Evolutionary conservation across 169 alveolate species (phyloP).

Genomic region (Pseudocohnilembus persalinus): DNA sequence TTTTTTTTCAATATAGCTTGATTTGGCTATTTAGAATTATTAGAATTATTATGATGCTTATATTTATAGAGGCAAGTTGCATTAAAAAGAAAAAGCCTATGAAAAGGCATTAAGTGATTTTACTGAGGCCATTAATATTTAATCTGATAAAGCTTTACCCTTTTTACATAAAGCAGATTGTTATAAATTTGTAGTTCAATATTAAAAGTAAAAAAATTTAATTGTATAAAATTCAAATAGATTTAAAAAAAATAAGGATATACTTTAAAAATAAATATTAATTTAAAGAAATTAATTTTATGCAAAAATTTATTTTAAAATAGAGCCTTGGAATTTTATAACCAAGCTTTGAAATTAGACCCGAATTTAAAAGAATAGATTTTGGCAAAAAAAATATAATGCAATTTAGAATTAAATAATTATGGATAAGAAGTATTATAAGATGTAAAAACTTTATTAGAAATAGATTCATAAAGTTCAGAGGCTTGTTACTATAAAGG

Average conservation of each 20-base stretch:
- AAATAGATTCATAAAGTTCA: slow-evolving; percentile 33
- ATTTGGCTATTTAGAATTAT: slow-evolving; percentile 22
- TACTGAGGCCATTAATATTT: slow-evolving; percentile 23
- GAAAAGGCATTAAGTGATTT: slow-evolving; percentile 44
- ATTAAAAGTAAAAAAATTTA: slow-evolving; percentile 4
- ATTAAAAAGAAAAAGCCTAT: slow-evolving; percentile 20
- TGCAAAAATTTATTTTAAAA: slow-evolving; percentile 17
- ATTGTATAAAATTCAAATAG: too few species aligned
- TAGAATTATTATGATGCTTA: slow-evolving; percentile 45
- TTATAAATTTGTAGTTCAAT: slow-evolving; percentile 17
- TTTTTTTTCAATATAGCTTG: slow-evolving; percentile 9
- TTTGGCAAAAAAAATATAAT: too few species aligned
- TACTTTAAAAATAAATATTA: slow-evolving; percentile 9
- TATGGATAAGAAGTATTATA: background rate
- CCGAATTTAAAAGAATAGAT: slow-evolving; percentile 38
- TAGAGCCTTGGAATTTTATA: slow-evolving; percentile 35
- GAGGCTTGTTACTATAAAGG: slow-evolving; percentile 49
- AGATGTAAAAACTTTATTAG: background rate
- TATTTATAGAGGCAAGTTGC: slow-evolving; percentile 47
- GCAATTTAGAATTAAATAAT: too few species aligned
- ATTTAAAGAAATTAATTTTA: slow-evolving; percentile 13
- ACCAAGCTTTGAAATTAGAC: slow-evolving; percentile 24
- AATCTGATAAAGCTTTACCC: slow-evolving; percentile 43
- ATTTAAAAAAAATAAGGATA: too few species aligned
- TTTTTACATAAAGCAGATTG: slow-evolving; percentile 49